Conservation (phyloP, 768 basidiomycete species). For the Coprinellus aureogranulatus region DNA sequence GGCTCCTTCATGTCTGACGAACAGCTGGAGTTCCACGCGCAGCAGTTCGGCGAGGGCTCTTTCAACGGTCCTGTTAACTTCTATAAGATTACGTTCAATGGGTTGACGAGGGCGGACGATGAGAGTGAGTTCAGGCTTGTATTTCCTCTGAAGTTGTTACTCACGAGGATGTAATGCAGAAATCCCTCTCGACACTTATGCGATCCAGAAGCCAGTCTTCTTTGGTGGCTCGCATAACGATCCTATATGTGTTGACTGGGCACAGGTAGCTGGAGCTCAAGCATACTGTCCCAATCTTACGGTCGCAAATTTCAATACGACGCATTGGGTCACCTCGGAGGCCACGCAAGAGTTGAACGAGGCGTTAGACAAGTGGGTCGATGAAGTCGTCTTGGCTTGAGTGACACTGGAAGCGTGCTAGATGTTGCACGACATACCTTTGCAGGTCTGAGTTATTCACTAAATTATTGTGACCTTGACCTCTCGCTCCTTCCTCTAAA, state of each 20-base stretch:
- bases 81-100: conserved; percentile 27
- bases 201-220: conserved; percentile 33
- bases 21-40: conserved; percentile 22
- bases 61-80: conserved; percentile 31
- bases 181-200: conserved; percentile 23
- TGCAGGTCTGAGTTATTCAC: too few relatives aligned
- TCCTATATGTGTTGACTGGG: conserved; percentile 20
- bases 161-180: too few relatives aligned
- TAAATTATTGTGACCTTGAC: too few relatives aligned
- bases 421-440: too few relatives aligned
- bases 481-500: too few relatives aligned
- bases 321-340: conserved; percentile 35
- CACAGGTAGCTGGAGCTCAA: conserved; percentile 9
- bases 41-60: conserved; percentile 24
- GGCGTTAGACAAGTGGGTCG: conserved; percentile 20
- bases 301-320: conserved; percentile 28
- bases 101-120: conserved; percentile 28
- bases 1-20: background rate
- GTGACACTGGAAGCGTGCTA: too few relatives aligned
- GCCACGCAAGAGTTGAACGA: conserved; percentile 29
- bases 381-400: too few relatives aligned
- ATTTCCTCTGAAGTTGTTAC: too few relatives aligned
- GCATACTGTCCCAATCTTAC: conserved; percentile 27
- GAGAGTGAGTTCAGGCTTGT: conserved; percentile 25
- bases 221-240: conserved; percentile 31